Base-by-base conservation (phyloP, 257 asterid genomes). In the Penstemon eatonii region DNA sequence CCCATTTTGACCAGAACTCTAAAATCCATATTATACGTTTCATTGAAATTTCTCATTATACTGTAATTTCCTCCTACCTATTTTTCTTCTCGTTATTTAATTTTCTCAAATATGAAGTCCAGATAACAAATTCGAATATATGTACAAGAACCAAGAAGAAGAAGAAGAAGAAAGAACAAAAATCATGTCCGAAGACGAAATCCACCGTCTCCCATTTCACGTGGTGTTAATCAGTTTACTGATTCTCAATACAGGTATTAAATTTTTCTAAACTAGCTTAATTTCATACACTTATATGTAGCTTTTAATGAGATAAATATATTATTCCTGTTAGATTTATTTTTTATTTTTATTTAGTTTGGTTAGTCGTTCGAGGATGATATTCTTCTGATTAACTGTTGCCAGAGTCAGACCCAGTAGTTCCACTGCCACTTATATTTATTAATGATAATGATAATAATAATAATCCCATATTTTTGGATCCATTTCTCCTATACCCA, bases 171-270 rank as follows among this genome's bases (percentile, higher is more conserved):
- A 51, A 45, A 60, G 44, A 41, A 46, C 40, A 65, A 4, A 39
- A 75, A 86, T 76, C 85, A 88, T 87, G 96, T 62, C 87, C 5
- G 92, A 83, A 73, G 95, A 79, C 55, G 90, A 83, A 73, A 66
- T 73, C 47, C 88, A 80, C 46, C 75, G 40, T 11, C 36, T 67
- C 43, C 72, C 75, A 43, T 49, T 77, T 56, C 78, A 63, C 10
- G 12, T 72, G 10, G 76, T 70, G 49, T 70, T 84, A 1, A 42
- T 87, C 80, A 4, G 65, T 54, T 79, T 81, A 79, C 75, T 88
- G 59, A n/a, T 89, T 70, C 80, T 89, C 66, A 56, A 87, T 56
- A 8, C 92, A 76, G 92, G 95, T 86, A 63, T 15, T 6, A 41
- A 2, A 78, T 7, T 46, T 40, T n/a, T 7, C 12, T 47, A 5